phyloP scores from a whole-genome alignment of 768 basidiomycete species.

The Macrolepiota fuliginosa region DNA sequence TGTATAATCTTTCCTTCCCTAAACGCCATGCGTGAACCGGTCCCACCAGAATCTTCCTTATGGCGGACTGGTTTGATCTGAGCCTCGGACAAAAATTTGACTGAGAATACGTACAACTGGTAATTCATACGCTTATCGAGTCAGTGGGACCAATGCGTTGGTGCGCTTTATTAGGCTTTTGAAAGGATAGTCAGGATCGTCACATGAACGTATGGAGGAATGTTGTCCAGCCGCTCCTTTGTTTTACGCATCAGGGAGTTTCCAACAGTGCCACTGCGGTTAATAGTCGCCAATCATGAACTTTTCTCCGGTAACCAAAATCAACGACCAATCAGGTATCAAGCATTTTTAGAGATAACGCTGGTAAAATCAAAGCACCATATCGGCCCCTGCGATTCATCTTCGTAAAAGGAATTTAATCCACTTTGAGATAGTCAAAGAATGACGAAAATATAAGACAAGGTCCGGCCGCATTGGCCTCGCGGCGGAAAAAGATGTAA shows the following conservation, averaged over 20 bases:
- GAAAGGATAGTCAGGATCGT: neutral
- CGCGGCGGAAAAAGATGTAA: neutral
- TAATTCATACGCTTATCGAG: neutral
- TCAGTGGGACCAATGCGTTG: neutral
- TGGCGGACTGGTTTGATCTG: neutral
- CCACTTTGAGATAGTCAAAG: neutral
- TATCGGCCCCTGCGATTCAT: neutral
- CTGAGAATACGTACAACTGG: neutral
- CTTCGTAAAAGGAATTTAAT: neutral
- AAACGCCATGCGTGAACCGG: neutral
- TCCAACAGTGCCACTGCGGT: conserved; percentile 2
- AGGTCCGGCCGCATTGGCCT: neutral
- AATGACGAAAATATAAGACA: neutral
- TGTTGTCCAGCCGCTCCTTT: neutral
- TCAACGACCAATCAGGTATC: neutral
- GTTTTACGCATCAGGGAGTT: neutral
- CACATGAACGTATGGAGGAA: neutral
- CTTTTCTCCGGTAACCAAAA: conserved; percentile 4
- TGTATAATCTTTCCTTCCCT: neutral
- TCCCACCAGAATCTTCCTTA: neutral
- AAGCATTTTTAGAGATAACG: neutral
- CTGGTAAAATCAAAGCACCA: neutral
- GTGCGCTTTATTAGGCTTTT: neutral
- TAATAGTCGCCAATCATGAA: conserved; percentile 4
- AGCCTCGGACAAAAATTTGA: neutral